Percentiles rank a stretch among this genome's conserved stretches.
Conservation (phyloP, 1,284 basidiomycete genomes). For the Hymenochaete sp. region DNA sequence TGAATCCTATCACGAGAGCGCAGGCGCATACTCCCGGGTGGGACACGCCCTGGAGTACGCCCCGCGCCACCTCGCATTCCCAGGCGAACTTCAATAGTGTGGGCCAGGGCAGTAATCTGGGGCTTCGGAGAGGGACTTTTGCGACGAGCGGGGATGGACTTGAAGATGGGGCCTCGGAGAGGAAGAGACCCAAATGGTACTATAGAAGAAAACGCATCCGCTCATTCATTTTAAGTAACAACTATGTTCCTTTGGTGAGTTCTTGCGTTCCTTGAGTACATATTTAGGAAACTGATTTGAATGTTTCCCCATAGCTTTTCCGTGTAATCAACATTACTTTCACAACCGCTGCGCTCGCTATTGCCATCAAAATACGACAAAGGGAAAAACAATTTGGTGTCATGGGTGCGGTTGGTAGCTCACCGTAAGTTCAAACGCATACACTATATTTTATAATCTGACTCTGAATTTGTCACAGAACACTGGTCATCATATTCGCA, state of each 20-base stretch:
- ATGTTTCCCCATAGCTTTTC: slow-evolving; percentile 50
- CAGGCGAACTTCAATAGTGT: slow-evolving; percentile 16
- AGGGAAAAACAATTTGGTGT: slow-evolving; percentile 44
- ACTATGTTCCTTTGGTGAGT: slow-evolving; percentile 68
- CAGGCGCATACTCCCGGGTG: slow-evolving; percentile 55
- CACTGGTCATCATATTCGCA: slow-evolving; percentile 80
- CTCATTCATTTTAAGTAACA: slow-evolving; percentile 58
- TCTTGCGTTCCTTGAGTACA: slow-evolving; percentile 8
- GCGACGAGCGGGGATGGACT: slow-evolving; percentile 18
- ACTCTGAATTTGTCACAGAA: slow-evolving; percentile 35
- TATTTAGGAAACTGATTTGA: slow-evolving; percentile 17
- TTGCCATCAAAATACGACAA: slow-evolving; percentile 68
- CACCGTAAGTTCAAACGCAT: slow-evolving; percentile 49
- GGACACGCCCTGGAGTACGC: slow-evolving; percentile 61
- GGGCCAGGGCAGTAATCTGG: neutral
- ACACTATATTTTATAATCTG: neutral
- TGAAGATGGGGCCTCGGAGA: slow-evolving; percentile 18
- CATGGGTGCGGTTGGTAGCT: slow-evolving; percentile 71
- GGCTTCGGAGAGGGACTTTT: too few relatives aligned
- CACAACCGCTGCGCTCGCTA: slow-evolving; percentile 69
- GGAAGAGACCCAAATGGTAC: slow-evolving; percentile 28
- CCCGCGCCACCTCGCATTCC: slow-evolving; percentile 30
- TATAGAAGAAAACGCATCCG: slow-evolving; percentile 47
- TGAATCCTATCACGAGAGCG: slow-evolving; percentile 42
- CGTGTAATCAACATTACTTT: slow-evolving; percentile 79